Evolutionary conservation across 139 green algal genomes (phyloP).

Genomic region (Ettlia oleoabundans): DNA sequence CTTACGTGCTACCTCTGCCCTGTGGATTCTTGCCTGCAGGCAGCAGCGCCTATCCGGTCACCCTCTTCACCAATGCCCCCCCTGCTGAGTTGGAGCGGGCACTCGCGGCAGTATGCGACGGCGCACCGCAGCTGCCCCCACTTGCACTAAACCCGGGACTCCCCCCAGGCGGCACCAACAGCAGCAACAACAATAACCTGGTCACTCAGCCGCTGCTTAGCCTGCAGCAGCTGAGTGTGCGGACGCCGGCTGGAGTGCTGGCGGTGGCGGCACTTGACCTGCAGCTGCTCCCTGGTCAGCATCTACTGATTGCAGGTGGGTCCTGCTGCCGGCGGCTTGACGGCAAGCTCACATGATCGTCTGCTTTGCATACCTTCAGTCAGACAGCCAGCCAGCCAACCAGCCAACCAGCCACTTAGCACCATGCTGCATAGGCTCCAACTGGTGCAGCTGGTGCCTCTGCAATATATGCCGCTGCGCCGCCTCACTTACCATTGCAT

Average conservation of each 20-base stretch:
- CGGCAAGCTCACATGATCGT: too few relatives aligned
- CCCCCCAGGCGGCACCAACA: too few relatives aligned
- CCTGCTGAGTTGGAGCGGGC: constrained; percentile 20
- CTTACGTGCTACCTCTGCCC: too few relatives aligned
- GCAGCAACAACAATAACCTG: too few relatives aligned
- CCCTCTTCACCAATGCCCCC: constrained; percentile 58
- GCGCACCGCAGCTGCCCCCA: background rate
- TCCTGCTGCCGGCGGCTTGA: background rate
- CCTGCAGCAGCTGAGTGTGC: constrained; percentile 22
- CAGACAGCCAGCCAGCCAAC: background rate
- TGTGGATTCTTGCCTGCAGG: too few relatives aligned
- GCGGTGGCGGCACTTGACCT: constrained; percentile 25
- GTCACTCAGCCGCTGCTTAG: constrained; percentile 18
- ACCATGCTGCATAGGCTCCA: too few relatives aligned
- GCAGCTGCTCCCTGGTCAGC: constrained; percentile 8
- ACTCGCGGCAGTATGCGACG: background rate
- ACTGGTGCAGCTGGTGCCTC: too few relatives aligned
- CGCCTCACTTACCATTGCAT: too few relatives aligned
- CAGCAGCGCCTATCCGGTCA: constrained; percentile 55
- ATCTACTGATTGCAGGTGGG: constrained; percentile 41
- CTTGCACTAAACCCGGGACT: too few relatives aligned
- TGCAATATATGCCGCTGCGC: too few relatives aligned
- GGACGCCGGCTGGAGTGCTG: constrained; percentile 14
- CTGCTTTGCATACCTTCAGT: too few relatives aligned
- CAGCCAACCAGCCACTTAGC: background rate